These are phyloP conservation scores for Aureobasidium vineae DNA, from an alignment of 2,329 filamentous ascomycete species.

Conservation along the genomic window DNA sequence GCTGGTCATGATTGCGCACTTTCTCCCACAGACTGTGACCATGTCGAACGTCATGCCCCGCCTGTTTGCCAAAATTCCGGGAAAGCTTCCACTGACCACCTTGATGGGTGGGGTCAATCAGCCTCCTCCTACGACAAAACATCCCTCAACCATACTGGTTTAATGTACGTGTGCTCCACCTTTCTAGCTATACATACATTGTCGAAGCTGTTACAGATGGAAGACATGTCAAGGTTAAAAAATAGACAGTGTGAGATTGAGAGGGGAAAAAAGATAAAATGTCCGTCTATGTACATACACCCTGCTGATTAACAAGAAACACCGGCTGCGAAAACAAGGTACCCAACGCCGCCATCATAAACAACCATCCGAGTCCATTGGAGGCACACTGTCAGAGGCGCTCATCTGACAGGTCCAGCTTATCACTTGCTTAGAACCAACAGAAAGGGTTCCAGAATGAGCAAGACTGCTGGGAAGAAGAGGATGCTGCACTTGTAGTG, in stretches of 20 bases:
- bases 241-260: too few relatives aligned
- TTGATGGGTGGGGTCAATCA: not conserved
- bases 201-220: too few relatives aligned
- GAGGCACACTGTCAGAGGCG: not conserved
- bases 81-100: not conserved
- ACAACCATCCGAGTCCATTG: not conserved
- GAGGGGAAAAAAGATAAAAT: not conserved
- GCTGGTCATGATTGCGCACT: slow-evolving; percentile 12
- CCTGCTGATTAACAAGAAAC: not conserved
- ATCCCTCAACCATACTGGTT: too few relatives aligned
- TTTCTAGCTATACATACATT: too few relatives aligned
- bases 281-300: not conserved
- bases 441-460: not conserved
- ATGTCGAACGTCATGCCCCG: slow-evolving; percentile 7
- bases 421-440: not conserved
- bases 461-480: not conserved
- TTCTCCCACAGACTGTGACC: not conserved
- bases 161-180: too few relatives aligned
- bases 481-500: not conserved
- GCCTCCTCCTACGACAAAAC: not conserved
- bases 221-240: too few relatives aligned
- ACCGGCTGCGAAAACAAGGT: not conserved
- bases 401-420: not conserved
- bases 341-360: not conserved
- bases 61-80: not conserved